Evolutionary conservation across 2,329 filamentous ascomycete genomes (phyloP).

Genomic region (Colletotrichum sp.): DNA sequence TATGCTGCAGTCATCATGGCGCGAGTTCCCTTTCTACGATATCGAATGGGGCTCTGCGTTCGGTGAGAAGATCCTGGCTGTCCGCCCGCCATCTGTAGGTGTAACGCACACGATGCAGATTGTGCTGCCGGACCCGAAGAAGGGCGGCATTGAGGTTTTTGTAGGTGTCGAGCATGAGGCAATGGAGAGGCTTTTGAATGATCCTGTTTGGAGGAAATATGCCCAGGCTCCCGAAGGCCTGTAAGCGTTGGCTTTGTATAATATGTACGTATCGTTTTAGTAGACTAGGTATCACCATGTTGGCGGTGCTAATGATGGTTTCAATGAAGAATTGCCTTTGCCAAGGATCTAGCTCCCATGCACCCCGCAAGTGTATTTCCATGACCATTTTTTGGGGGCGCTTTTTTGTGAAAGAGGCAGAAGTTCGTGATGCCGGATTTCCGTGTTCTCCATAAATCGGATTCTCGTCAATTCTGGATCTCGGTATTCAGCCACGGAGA

Average conservation of each 20-base stretch:
- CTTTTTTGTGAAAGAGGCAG: background rate
- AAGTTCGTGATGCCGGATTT: background rate
- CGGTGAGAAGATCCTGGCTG: constrained; percentile 28
- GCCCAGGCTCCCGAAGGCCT: background rate
- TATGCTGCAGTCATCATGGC: constrained; percentile 38
- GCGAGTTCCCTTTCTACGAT: constrained; percentile 35
- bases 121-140: constrained; percentile 33
- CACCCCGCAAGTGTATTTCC: background rate
- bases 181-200: constrained; percentile 30
- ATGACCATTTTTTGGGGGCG: background rate
- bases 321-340: background rate
- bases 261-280: background rate
- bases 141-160: constrained; percentile 37
- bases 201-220: constrained; percentile 28
- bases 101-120: constrained; percentile 36
- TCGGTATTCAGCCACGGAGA: constrained; percentile 4
- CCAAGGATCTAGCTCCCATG: background rate
- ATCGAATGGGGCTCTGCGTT: constrained; percentile 37
- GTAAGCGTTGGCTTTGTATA: background rate
- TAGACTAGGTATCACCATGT: background rate
- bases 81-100: constrained; percentile 35
- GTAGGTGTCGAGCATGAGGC: constrained; percentile 34
- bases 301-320: background rate
- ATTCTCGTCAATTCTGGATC: background rate
- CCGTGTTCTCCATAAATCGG: background rate